Evolutionary conservation across 1,139 yeast genomes (phyloP), one percentile per base, ranked within the genome.

Genomic region (Yamadazyma triangularis): DNA sequence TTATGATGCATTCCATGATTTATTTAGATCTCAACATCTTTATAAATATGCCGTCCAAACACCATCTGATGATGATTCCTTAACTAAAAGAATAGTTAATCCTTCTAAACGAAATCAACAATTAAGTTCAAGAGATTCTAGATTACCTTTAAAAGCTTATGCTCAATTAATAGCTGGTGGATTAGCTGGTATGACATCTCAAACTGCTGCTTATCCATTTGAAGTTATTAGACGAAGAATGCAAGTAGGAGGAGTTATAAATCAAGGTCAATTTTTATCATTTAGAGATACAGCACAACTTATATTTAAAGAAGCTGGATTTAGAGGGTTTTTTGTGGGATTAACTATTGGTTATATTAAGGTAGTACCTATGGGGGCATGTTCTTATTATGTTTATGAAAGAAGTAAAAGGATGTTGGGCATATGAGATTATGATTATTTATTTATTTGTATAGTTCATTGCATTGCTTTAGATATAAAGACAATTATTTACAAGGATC

Each of bases 121-220:
- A 33, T 51, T 52, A 29, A 53, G 60, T 40, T 59, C 73, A 4
- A 62, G 77, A 40, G 81, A 74, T 41, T 54, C 71, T 13, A 51
- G 87, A 35, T 71, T 75, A 3, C 94, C 94, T 1, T 66, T 91
- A 31, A 73, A 70, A 40, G 86, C 89, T 1, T 86, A 94, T 82
- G 97, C 98, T 2, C 96, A 93, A 60, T 66, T 93, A 30, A 53
- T 77, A 2, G 96, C 98, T 3, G 99, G 99, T 34, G 99, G 97
- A 1, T 50, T 86, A 8, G 94, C 97, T 1, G 99, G 98, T 12
- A 76, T 91, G 80, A 73, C 78, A 31, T 87, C 97, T 2, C 99
- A 93, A 58, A 88, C 97, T 0, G 94, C 97, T 0, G 91, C 96
- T 2, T 93, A 93, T 50, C 99, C 99, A 1, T 83, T 93, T 44